Conservation (phyloP, 2,329 filamentous ascomycete species). For the Ophiostoma angusticollis region DNA sequence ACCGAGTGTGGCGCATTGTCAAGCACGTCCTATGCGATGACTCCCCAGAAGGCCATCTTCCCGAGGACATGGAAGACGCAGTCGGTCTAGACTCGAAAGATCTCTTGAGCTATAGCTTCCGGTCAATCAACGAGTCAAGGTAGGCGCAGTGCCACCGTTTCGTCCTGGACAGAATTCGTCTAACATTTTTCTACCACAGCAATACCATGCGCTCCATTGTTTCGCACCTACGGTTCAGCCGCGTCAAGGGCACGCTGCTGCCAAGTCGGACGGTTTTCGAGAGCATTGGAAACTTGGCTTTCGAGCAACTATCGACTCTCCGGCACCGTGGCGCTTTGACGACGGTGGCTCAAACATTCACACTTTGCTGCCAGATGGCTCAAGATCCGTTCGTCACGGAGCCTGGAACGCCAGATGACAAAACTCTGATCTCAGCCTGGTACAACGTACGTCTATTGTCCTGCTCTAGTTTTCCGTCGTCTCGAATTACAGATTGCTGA, state of each 20-base stretch:
- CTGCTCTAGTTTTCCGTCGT: no score
- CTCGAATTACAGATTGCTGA: background rate
- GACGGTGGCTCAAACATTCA: conserved; percentile 81
- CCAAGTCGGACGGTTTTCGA: conserved; percentile 44
- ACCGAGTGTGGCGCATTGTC: conserved; percentile 65
- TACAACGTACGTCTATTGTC: conserved; percentile 46
- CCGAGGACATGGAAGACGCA: conserved; percentile 60
- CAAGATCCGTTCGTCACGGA: conserved; percentile 30
- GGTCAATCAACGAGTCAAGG: conserved; percentile 90
- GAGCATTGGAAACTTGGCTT: conserved; percentile 59
- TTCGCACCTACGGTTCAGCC: conserved; percentile 36
- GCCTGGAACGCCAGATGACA: conserved; percentile 19
- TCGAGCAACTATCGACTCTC: conserved; percentile 68
- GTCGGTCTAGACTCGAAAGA: conserved; percentile 73
- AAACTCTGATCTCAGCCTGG: conserved; percentile 50
- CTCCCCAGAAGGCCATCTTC: conserved; percentile 80
- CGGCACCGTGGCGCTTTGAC: conserved; percentile 89
- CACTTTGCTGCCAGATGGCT: conserved; percentile 58
- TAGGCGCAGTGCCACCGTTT: conserved; percentile 27
- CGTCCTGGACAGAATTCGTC: no score
- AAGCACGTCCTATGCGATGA: conserved; percentile 76
- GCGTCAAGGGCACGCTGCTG: conserved; percentile 30
- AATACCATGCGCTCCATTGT: conserved; percentile 56
- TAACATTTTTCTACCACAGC: conserved; percentile 30
- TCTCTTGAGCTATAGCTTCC: conserved; percentile 86